These are phyloP conservation scores for Alnus rubra DNA, from an alignment of 306 rosid genomes.

Conservation along the genomic window DNA sequence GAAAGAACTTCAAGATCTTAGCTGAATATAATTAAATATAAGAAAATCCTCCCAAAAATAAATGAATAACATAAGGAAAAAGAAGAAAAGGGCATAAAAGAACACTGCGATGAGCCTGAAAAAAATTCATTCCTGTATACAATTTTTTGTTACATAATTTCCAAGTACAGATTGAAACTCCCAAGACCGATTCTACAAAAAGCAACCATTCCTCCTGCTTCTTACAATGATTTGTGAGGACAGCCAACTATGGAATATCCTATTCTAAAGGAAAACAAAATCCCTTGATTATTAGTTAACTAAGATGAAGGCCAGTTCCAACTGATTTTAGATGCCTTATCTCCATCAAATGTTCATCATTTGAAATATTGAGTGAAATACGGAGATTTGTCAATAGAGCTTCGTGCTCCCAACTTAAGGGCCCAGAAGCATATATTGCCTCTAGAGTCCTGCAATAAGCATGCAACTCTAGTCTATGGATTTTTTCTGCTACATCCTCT, in stretches of 20 bases:
- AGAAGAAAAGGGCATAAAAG: neutral
- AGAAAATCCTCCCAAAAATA: neutral
- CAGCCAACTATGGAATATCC: slow-evolving; percentile 7
- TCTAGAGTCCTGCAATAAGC: slow-evolving; percentile 62
- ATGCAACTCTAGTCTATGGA: slow-evolving; percentile 76
- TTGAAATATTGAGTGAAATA: slow-evolving; percentile 73
- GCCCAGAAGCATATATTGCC: slow-evolving; percentile 79
- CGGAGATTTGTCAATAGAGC: slow-evolving; percentile 82
- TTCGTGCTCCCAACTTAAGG: slow-evolving; percentile 92
- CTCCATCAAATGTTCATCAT: slow-evolving; percentile 82
- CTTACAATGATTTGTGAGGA: slow-evolving; percentile 21
- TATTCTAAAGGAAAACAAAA: neutral
- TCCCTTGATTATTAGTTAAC: slow-evolving; percentile 22
- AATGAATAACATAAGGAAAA: neutral
- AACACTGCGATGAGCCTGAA: slow-evolving; percentile 18
- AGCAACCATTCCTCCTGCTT: slow-evolving; percentile 10
- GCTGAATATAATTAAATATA: slow-evolving; percentile 7
- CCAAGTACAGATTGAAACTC: slow-evolving; percentile 17
- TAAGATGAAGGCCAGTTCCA: slow-evolving; percentile 29
- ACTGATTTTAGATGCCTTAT: slow-evolving; percentile 46
- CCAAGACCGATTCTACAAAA: slow-evolving; percentile 5
- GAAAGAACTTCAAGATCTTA: neutral
- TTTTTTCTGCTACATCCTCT: slow-evolving; percentile 46
- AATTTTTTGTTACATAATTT: slow-evolving; percentile 15
- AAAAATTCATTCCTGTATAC: slow-evolving; percentile 7